Evolutionary conservation across 2,329 filamentous ascomycete genomes (phyloP).

Genomic region (Elsinoe arachidis): DNA sequence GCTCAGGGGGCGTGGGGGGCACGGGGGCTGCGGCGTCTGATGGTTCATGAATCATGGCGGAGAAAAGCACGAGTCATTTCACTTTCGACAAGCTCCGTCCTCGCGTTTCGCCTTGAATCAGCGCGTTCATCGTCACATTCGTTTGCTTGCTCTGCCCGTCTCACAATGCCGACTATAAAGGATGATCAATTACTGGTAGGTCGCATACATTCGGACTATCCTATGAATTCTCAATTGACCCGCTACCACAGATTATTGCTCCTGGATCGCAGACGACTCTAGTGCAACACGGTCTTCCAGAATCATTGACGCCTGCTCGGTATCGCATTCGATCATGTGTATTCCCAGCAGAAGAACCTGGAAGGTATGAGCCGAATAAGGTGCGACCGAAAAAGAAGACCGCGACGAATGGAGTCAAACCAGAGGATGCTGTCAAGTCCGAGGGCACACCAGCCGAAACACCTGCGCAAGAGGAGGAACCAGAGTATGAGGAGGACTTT

Average conservation of each 20-base stretch:
- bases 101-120: neutral
- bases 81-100: neutral
- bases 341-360: slow-evolving; percentile 70
- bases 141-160: neutral
- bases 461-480: slow-evolving; percentile 44
- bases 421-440: slow-evolving; percentile 28
- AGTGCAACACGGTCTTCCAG: slow-evolving; percentile 80
- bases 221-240: neutral
- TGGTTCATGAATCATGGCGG: slow-evolving; percentile 4
- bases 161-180: slow-evolving; percentile 36
- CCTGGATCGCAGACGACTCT: slow-evolving; percentile 83
- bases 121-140: slow-evolving; percentile 6
- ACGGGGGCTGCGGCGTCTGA: no score
- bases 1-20: no score
- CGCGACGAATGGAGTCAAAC: slow-evolving; percentile 22
- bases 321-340: slow-evolving; percentile 85
- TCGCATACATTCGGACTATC: neutral
- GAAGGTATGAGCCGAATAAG: slow-evolving; percentile 73
- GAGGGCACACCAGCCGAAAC: slow-evolving; percentile 20
- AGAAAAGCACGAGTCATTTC: neutral
- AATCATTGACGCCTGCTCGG: slow-evolving; percentile 84
- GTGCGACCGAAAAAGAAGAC: slow-evolving; percentile 47
- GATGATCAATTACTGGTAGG: slow-evolving; percentile 38
- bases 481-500: slow-evolving; percentile 77
- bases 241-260: slow-evolving; percentile 51